Base-by-base conservation (phyloP, 164 flowering plant species). In the Cinnamomum chago region DNA sequence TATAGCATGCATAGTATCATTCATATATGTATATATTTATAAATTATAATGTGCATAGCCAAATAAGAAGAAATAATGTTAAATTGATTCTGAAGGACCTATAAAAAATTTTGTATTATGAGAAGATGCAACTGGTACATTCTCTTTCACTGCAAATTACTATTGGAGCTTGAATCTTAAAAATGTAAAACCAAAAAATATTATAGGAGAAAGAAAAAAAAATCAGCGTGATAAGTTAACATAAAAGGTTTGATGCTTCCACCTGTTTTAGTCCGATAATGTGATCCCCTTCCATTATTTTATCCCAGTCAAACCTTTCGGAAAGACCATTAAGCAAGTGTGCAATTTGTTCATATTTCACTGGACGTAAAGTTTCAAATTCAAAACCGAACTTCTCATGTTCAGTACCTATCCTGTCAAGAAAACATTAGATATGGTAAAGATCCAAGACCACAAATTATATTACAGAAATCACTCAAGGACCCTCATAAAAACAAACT, bases 341-440 rank as follows among this genome's bases (percentile, higher is more conserved):
- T 12, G 94, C 85, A 80, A 96, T 94, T 81, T 94, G 98, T 55
- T 90, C 94, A 83, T 94, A 92, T 58, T 80, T 91, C 84, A 96
- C 83, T 12, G 99, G 98, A 5, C 87, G 85, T 74, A 92, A 79
- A 71, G 89, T 87, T 73, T 69, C 84, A 74, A 86, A 58, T 79
- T 96, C 93, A 84, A 96, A 96, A 70, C 99, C 99, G 81, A 96
- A 96, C 80, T 96, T 96, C 80, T 96, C 98, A 82, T 96, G 99
- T 79, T 96, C 99, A 66, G 99, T 96, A 62, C 99, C 99, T 81
- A 94, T 92, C 86, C 99, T 96, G 97, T 75, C 73, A 79, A 68
- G 58, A 68, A 40, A 28, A 73, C 75, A 50, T 15, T 18, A 47
- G 22, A 47, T 68, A 27, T 55, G 51, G 77, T 52, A 69, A 67